These are phyloP conservation scores for Plasmodium yoelii DNA, from an alignment of 169 alveolate genomes.

Conservation along the genomic window DNA sequence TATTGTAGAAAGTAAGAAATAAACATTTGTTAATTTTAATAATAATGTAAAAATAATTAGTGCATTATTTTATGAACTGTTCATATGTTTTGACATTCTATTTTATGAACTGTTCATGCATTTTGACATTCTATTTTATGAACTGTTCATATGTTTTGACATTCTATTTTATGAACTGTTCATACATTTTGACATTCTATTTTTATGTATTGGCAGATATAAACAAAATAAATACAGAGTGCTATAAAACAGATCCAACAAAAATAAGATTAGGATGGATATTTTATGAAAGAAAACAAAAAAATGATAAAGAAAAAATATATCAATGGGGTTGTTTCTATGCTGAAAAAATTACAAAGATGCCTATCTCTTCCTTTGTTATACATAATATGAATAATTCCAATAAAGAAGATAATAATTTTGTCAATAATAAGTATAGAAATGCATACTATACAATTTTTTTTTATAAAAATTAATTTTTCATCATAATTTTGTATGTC, in stretches of 20 bases:
- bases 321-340: constrained; percentile 66
- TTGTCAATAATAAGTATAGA: too few relatives aligned
- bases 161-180: not conserved
- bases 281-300: constrained; percentile 44
- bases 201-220: constrained; percentile 5
- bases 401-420: not conserved
- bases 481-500: too few relatives aligned
- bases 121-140: not conserved
- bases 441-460: too few relatives aligned
- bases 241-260: constrained; percentile 69
- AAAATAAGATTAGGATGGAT: constrained; percentile 79
- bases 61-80: not conserved
- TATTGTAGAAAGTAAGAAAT: constrained; percentile 26
- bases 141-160: not conserved
- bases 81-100: not conserved
- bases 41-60: not conserved
- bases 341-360: constrained; percentile 14
- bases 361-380: constrained; percentile 21
- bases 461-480: too few relatives aligned
- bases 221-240: constrained; percentile 2
- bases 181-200: not conserved
- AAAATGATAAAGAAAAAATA: constrained; percentile 21
- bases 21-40: not conserved
- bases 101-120: too few relatives aligned
- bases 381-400: constrained; percentile 1